These are phyloP conservation scores for Thelephora aurantiotincta DNA, from an alignment of 768 basidiomycete genomes.

Conservation along the genomic window DNA sequence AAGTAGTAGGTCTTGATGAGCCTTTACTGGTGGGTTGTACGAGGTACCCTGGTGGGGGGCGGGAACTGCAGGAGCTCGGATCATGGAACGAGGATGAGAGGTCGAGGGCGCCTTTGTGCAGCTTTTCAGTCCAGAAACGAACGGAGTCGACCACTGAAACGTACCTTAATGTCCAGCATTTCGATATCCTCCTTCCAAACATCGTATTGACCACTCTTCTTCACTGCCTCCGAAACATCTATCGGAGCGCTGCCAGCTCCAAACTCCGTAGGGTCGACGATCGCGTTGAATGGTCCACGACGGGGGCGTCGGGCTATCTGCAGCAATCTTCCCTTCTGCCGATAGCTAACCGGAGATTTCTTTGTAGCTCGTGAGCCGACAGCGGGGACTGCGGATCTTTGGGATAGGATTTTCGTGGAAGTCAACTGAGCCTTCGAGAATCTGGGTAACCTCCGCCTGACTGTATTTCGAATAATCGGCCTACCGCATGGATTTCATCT, in stretches of 20 bases:
- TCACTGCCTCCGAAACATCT: slow-evolving; percentile 56
- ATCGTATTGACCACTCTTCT: slow-evolving; percentile 52
- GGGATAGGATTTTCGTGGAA: slow-evolving; percentile 66
- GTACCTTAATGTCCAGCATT: slow-evolving; percentile 32
- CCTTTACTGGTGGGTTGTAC: slow-evolving; percentile 72
- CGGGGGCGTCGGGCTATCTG: slow-evolving; percentile 62
- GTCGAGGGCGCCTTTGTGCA: slow-evolving; percentile 32
- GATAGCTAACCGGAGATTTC: slow-evolving; percentile 29
- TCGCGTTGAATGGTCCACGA: slow-evolving; percentile 58
- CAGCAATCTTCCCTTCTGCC: slow-evolving; percentile 64
- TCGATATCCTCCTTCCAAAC: slow-evolving; percentile 32
- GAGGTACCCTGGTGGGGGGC: slow-evolving; percentile 75
- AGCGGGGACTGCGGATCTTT: slow-evolving; percentile 82
- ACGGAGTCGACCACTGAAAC: slow-evolving; percentile 2
- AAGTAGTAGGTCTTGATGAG: slow-evolving; percentile 58
- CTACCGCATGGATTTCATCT: neutral
- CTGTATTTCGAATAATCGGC: slow-evolving; percentile 18
- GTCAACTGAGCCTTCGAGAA: slow-evolving; percentile 40
- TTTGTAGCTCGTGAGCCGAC: slow-evolving; percentile 48
- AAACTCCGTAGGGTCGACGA: slow-evolving; percentile 54
- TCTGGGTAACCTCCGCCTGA: slow-evolving; percentile 42
- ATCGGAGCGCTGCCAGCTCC: slow-evolving; percentile 50
- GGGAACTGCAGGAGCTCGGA: slow-evolving; percentile 49
- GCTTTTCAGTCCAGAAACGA: neutral
- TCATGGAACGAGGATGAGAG: slow-evolving; percentile 32